Percentiles rank a stretch among this genome's conserved stretches.
Evolutionary conservation across 768 basidiomycete genomes (phyloP).

Genomic region (Agrocybe praecox): DNA sequence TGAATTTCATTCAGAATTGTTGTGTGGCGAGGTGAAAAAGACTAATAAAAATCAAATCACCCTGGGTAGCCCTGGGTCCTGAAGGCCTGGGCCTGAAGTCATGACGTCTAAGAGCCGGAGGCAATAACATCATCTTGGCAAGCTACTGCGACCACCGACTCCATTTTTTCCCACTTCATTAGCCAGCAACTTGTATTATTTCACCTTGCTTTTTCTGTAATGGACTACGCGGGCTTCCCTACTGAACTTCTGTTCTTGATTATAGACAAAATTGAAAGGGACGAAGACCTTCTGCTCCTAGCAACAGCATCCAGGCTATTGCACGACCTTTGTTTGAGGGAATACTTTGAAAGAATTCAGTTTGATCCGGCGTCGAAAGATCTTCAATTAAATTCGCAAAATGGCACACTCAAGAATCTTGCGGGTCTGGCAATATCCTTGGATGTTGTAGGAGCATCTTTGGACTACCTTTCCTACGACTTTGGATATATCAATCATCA

Average conservation of each 20-base stretch:
- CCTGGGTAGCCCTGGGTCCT: no score
- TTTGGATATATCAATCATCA: slow-evolving; percentile 11
- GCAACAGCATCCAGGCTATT: not conserved
- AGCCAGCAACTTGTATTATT: not conserved
- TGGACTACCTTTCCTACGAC: slow-evolving; percentile 18
- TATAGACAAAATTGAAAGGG: not conserved
- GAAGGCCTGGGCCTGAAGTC: no score
- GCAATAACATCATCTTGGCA: no score
- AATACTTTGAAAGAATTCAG: not conserved
- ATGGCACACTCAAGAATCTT: slow-evolving; percentile 3
- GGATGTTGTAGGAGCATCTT: slow-evolving; percentile 7
- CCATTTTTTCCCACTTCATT: no score
- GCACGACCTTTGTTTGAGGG: not conserved
- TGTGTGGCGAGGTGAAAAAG: no score
- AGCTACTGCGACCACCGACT: no score
- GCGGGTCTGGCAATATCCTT: slow-evolving; percentile 14
- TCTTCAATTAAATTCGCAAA: not conserved
- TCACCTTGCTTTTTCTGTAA: not conserved
- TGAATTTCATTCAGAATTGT: no score
- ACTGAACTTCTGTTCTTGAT: slow-evolving; percentile 6
- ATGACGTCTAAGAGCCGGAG: no score
- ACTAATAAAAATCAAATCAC: no score
- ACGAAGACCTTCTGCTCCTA: not conserved
- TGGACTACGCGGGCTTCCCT: not conserved
- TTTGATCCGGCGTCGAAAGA: not conserved